A percentile compares a stretch with the other conserved stretches of the same genome.
Conservation (phyloP, 1,284 basidiomycete species). For the Ustilago lituana region DNA sequence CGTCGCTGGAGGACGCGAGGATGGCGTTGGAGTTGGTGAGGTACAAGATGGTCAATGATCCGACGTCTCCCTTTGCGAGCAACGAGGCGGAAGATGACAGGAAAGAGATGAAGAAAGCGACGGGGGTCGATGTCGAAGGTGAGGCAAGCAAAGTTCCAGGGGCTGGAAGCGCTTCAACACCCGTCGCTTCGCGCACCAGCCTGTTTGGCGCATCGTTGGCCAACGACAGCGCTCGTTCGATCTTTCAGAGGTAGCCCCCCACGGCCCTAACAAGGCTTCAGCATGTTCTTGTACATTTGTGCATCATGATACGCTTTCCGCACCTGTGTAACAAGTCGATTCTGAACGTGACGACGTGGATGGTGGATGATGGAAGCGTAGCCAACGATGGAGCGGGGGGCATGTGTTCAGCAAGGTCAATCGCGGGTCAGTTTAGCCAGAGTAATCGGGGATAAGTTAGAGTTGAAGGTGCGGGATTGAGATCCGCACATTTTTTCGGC, state of each 20-base stretch:
- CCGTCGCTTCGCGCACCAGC: conserved; percentile 23
- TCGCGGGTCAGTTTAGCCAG: no score
- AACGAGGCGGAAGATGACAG: neutral
- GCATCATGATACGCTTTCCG: no score
- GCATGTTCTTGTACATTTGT: conserved; percentile 2
- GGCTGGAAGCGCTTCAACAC: neutral
- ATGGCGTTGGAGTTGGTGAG: conserved; percentile 58
- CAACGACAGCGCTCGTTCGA: conserved; percentile 36
- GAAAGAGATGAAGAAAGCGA: conserved; percentile 9
- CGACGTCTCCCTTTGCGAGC: conserved; percentile 31
- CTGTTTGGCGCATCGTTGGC: conserved; percentile 35
- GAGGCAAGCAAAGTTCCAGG: neutral
- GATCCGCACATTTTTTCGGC: no score
- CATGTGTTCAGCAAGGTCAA: no score
- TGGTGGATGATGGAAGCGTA: no score
- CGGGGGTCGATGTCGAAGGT: conserved; percentile 20
- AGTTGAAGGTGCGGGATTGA: no score
- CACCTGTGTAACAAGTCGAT: no score
- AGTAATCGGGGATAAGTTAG: no score
- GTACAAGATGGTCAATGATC: conserved; percentile 46
- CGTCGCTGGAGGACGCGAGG: conserved; percentile 59
- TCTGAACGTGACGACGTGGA: neutral
- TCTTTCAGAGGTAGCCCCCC: conserved; percentile 30
- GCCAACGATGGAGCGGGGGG: no score
- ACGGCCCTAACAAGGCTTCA: neutral